A percentile compares a stretch with the other conserved stretches of the same genome.
Conservation (phyloP, 305 asterid genomes). For the Plantago coronopus region DNA sequence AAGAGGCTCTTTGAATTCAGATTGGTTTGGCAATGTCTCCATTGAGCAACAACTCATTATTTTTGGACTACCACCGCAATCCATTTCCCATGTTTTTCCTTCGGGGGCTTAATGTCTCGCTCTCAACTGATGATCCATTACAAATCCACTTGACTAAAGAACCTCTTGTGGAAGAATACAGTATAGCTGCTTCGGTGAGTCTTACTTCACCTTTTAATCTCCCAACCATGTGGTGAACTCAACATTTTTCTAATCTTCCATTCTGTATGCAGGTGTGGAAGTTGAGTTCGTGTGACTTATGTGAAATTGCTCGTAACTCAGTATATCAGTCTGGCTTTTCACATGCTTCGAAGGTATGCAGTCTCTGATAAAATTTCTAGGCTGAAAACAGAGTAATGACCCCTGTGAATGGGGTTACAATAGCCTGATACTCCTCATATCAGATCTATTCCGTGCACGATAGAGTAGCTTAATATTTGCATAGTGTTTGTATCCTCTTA, state of each 20-base stretch:
- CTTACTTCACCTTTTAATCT: conserved; percentile 10
- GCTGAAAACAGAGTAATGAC: not conserved
- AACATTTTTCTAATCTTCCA: conserved; percentile 6
- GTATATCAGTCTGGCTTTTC: conserved; percentile 97
- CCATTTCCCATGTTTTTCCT: conserved; percentile 90
- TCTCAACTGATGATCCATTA: conserved; percentile 94
- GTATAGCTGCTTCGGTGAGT: conserved; percentile 98
- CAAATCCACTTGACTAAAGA: conserved; percentile 98
- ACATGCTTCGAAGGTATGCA: conserved; percentile 72
- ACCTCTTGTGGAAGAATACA: conserved; percentile 97
- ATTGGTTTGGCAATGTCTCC: conserved; percentile 99
- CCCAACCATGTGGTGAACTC: conserved; percentile 8
- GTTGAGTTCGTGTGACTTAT: conserved; percentile 86
- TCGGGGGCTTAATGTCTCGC: conserved; percentile 95
- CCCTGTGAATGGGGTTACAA: conserved; percentile 1
- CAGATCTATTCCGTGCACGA: not conserved
- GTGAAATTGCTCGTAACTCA: conserved; percentile 98
- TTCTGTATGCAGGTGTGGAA: conserved; percentile 77
- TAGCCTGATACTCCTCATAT: not conserved
- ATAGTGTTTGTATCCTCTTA: not conserved
- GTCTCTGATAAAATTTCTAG: conserved; percentile 5
- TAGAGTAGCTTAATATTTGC: not conserved
- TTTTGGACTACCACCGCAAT: conserved; percentile 96
- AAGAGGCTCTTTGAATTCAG: conserved; percentile 39
- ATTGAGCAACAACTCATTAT: conserved; percentile 94